These are phyloP conservation scores for Hydnum rufescens DNA, from an alignment of 768 basidiomycete genomes.

Conservation along the genomic window DNA sequence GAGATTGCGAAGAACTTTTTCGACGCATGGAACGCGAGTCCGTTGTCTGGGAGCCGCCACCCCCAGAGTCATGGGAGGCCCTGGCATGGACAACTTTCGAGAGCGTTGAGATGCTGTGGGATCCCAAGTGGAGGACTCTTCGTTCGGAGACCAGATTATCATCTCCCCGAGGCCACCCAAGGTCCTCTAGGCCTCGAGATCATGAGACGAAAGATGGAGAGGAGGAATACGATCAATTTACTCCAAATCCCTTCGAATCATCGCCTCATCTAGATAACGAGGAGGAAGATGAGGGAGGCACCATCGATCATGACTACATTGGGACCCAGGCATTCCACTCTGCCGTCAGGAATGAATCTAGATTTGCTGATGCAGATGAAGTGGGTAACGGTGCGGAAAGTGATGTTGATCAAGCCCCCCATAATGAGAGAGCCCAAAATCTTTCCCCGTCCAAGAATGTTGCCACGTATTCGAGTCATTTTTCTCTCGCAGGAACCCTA, in stretches of 20 bases:
- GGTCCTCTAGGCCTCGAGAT: not conserved
- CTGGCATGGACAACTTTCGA: slow-evolving; percentile 80
- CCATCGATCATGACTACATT: not conserved
- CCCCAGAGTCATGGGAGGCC: slow-evolving; percentile 35
- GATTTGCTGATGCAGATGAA: not conserved
- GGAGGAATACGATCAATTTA: not conserved
- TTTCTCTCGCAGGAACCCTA: too few relatives aligned
- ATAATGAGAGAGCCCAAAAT: not conserved
- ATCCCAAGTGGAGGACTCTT: slow-evolving; percentile 25
- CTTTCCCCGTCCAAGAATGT: not conserved
- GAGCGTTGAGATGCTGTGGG: slow-evolving; percentile 77
- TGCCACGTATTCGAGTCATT: too few relatives aligned
- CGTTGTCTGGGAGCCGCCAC: slow-evolving; percentile 14
- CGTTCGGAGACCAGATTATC: too few relatives aligned
- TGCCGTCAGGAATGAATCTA: not conserved
- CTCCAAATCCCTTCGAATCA: not conserved
- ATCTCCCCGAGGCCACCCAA: not conserved
- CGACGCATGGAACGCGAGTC: slow-evolving; percentile 31
- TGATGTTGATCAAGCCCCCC: too few relatives aligned
- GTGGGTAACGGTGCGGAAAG: too few relatives aligned
- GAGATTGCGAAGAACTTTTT: slow-evolving; percentile 51
- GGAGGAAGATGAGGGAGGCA: not conserved
- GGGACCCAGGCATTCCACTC: not conserved
- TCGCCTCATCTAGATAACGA: not conserved
- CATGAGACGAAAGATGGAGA: not conserved